Evolutionary conservation across 2,329 filamentous ascomycete species (phyloP).

Genomic region (Epichloe sp.): DNA sequence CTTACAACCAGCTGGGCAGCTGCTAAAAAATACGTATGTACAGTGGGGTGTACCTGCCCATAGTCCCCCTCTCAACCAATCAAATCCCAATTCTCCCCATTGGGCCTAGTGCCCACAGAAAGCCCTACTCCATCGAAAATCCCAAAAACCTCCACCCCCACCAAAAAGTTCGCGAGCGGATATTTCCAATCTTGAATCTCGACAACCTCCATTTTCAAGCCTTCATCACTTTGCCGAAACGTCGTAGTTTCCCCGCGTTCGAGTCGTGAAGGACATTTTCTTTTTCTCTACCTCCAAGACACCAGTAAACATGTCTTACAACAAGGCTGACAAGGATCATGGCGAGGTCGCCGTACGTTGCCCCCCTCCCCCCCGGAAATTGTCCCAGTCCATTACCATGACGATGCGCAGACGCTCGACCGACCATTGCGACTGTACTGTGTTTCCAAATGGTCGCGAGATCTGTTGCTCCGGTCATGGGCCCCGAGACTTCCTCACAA

Average conservation of each 20-base stretch:
- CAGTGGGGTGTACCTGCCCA: slow-evolving; percentile 2
- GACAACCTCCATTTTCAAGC: slow-evolving; percentile 11
- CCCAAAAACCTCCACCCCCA: slow-evolving; percentile 5
- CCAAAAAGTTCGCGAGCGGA: slow-evolving; percentile 6
- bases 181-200: background rate
- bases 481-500: too few species aligned
- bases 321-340: slow-evolving; percentile 91
- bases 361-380: background rate
- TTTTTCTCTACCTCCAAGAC: slow-evolving; percentile 5
- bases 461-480: background rate
- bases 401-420: background rate
- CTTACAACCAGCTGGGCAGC: too few species aligned
- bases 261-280: slow-evolving; percentile 62
- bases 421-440: background rate
- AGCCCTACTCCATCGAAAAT: slow-evolving; percentile 6
- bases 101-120: slow-evolving; percentile 12
- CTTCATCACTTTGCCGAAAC: slow-evolving; percentile 77
- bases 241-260: slow-evolving; percentile 40
- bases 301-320: slow-evolving; percentile 67
- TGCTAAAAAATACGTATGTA: slow-evolving; percentile 5
- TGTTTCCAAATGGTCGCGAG: background rate
- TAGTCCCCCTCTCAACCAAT: slow-evolving; percentile 5
- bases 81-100: background rate
- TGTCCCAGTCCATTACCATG: background rate
- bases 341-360: slow-evolving; percentile 68